These are phyloP conservation scores for Sindora glabra DNA, from an alignment of 306 rosid genomes.

Conservation along the genomic window DNA sequence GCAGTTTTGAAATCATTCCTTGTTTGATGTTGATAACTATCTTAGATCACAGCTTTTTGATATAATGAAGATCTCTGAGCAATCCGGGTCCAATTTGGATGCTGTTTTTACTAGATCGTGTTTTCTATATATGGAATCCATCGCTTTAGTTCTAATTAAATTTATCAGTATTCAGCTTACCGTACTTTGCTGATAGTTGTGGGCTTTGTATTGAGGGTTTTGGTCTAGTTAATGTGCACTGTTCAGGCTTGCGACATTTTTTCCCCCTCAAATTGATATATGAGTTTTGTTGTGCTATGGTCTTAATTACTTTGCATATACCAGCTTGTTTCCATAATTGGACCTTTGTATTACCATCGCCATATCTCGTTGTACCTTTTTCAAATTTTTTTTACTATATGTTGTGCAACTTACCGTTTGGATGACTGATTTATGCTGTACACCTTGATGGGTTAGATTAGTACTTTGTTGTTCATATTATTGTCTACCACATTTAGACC, in stretches of 20 bases:
- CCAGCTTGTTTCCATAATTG: constrained; percentile 1
- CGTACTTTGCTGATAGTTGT: not conserved
- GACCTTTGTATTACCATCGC: not conserved
- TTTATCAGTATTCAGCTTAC: not conserved
- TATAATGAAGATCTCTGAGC: no score
- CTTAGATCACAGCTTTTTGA: constrained; percentile 4
- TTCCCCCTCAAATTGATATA: not conserved
- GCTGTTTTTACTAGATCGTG: constrained; percentile 11
- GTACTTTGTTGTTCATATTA: not conserved
- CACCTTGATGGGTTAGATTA: not conserved
- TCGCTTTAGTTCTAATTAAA: constrained; percentile 7
- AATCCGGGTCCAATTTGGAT: no score
- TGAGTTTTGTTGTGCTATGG: not conserved
- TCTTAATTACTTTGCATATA: not conserved
- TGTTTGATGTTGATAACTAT: constrained; percentile 11
- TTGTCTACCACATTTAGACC: not conserved
- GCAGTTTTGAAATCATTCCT: not conserved
- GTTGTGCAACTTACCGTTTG: not conserved
- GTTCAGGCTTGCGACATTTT: not conserved
- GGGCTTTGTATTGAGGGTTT: not conserved
- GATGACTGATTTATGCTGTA: not conserved
- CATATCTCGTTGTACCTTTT: not conserved
- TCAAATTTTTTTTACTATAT: not conserved
- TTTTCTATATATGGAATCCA: not conserved
- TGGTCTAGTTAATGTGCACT: not conserved